Percentiles rank a stretch among this genome's conserved stretches.
Evolutionary conservation across 352 stramenopile genomes (phyloP).

Genomic region (Pythium grandisporangium): DNA sequence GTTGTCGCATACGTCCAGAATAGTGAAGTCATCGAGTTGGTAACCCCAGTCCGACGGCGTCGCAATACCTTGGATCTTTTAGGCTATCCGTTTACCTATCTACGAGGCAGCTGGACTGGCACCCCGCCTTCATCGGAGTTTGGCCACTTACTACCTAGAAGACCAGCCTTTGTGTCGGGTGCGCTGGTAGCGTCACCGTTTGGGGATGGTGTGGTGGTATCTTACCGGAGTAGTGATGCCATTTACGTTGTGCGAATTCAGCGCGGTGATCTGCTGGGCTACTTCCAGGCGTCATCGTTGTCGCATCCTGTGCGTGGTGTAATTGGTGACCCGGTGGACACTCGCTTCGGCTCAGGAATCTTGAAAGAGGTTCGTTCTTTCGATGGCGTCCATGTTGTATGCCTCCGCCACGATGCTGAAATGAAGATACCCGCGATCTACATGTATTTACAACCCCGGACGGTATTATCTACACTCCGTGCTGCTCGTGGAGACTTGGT

Average conservation of each 20-base stretch:
- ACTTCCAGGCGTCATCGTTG: constrained; percentile 27
- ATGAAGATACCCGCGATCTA: constrained; percentile 31
- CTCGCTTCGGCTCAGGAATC: constrained; percentile 54
- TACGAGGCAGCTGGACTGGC: constrained; percentile 30
- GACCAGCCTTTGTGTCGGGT: constrained; percentile 26
- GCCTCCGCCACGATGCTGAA: constrained; percentile 42
- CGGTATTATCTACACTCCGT: constrained; percentile 44
- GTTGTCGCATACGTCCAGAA: constrained; percentile 46
- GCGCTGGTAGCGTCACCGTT: constrained; percentile 54
- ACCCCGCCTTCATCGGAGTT: too few species aligned
- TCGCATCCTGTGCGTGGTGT: constrained; percentile 33
- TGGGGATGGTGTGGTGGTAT: constrained; percentile 45
- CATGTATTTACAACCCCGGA: constrained; percentile 49
- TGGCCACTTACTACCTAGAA: too few species aligned
- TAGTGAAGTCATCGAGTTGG: constrained; percentile 22
- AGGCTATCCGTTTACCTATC: constrained; percentile 61
- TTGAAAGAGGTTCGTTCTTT: constrained; percentile 41
- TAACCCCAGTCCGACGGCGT: constrained; percentile 12
- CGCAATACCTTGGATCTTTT: constrained; percentile 69
- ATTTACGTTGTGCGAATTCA: constrained; percentile 55
- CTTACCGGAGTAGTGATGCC: constrained; percentile 29
- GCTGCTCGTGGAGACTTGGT: constrained; percentile 72
- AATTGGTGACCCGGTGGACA: constrained; percentile 55
- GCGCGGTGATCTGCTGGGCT: constrained; percentile 29
- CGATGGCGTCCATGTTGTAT: constrained; percentile 67